These are phyloP conservation scores for Malus hybrid DNA, from an alignment of 331 rosid genomes.

Conservation along the genomic window DNA sequence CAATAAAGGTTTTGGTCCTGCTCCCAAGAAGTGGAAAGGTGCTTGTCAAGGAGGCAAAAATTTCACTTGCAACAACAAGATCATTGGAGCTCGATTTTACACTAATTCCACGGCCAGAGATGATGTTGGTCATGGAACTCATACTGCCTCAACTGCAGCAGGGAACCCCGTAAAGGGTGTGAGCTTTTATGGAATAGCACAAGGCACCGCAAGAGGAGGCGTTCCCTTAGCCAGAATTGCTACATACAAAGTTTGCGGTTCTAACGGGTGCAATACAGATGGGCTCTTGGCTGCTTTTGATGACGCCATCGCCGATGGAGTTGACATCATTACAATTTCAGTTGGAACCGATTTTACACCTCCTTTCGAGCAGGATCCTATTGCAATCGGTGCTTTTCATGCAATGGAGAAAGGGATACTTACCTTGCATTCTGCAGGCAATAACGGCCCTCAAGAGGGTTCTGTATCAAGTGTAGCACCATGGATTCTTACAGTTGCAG, in stretches of 20 bases:
- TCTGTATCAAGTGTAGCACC: too few species aligned
- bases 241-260: constrained; percentile 19
- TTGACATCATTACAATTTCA: constrained; percentile 30
- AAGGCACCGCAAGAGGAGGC: constrained; percentile 46
- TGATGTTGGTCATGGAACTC: constrained; percentile 31
- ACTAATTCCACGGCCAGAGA: constrained; percentile 13
- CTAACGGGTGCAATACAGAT: not conserved
- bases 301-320: constrained; percentile 44
- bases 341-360: not conserved
- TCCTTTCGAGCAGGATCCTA: not conserved
- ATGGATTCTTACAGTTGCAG: too few species aligned
- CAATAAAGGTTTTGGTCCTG: not conserved
- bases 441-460: constrained; percentile 12
- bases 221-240: constrained; percentile 46
- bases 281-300: constrained; percentile 32
- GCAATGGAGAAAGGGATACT: constrained; percentile 42
- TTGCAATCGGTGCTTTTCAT: constrained; percentile 40
- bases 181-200: constrained; percentile 5
- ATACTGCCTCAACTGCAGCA: not conserved
- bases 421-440: constrained; percentile 34
- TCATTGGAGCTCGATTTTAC: not conserved
- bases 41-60: not conserved
- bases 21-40: not conserved
- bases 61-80: not conserved
- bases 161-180: not conserved